These are phyloP conservation scores for Arabidopsis suecica DNA, from an alignment of 345 rosid species.

Conservation along the genomic window DNA sequence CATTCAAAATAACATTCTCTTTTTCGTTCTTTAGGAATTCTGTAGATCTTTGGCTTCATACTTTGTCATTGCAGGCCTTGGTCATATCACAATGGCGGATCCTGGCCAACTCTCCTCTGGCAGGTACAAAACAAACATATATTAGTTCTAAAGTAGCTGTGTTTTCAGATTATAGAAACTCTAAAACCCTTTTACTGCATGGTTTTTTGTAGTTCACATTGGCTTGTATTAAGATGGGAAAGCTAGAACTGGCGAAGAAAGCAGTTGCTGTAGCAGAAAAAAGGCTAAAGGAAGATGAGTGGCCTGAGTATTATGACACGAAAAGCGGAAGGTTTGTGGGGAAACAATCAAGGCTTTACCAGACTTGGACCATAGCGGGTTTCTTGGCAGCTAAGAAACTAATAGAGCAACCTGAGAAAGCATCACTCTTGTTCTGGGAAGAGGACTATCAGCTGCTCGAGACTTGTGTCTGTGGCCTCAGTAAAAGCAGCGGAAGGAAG, in stretches of 20 bases:
- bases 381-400: slow-evolving; percentile 86
- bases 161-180: background rate
- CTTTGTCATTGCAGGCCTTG: slow-evolving; percentile 66
- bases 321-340: slow-evolving; percentile 77
- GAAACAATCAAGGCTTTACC: slow-evolving; percentile 76
- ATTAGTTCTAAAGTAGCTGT: background rate
- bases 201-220: slow-evolving; percentile 68
- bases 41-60: slow-evolving; percentile 2
- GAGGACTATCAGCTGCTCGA: slow-evolving; percentile 92
- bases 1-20: background rate
- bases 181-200: background rate
- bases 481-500: slow-evolving; percentile 56
- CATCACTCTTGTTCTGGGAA: slow-evolving; percentile 79
- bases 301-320: slow-evolving; percentile 97
- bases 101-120: slow-evolving; percentile 98
- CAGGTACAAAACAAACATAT: slow-evolving; percentile 59
- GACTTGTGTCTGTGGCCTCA: slow-evolving; percentile 74
- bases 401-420: slow-evolving; percentile 82
- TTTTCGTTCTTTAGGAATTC: background rate
- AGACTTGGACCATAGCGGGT: slow-evolving; percentile 92
- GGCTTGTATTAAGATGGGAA: slow-evolving; percentile 94
- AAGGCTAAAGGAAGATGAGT: slow-evolving; percentile 64
- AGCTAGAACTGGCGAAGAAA: slow-evolving; percentile 70
- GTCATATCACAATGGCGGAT: slow-evolving; percentile 99
- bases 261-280: slow-evolving; percentile 76